Conservation (phyloP, 2,329 filamentous ascomycete genomes). For the Lomentospora prolificans region DNA sequence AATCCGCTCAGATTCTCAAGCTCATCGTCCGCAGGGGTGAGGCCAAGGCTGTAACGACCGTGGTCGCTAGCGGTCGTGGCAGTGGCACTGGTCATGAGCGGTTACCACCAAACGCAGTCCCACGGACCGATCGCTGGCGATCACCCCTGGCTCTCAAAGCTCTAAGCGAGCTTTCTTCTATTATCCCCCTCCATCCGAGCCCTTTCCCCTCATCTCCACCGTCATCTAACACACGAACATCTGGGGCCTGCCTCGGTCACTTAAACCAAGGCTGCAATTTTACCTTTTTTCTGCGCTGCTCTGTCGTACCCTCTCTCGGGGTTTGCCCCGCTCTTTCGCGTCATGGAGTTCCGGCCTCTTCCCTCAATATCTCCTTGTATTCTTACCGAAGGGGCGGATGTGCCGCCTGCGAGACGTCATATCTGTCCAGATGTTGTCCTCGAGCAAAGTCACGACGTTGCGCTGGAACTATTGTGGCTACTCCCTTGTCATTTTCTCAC, state of each 20-base stretch:
- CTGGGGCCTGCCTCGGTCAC: not conserved
- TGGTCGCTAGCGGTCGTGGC: no score
- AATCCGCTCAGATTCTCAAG: no score
- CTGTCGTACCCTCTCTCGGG: no score
- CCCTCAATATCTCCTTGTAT: not conserved
- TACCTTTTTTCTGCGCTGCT: not conserved
- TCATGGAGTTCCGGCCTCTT: not conserved
- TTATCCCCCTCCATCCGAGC: no score
- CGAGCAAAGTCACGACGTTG: not conserved
- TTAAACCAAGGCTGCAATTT: not conserved
- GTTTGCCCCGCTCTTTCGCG: not conserved
- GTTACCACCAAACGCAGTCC: no score
- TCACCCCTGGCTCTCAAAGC: no score
- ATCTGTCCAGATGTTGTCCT: not conserved
- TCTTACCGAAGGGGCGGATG: not conserved
- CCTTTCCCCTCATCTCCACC: not conserved
- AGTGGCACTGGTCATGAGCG: no score
- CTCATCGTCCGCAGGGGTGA: no score
- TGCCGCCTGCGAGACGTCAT: not conserved
- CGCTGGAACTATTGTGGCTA: not conserved
- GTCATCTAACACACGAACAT: not conserved
- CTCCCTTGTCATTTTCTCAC: not conserved
- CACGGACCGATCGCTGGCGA: no score
- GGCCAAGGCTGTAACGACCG: no score
- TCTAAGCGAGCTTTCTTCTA: no score